Conservation (phyloP, 768 basidiomycete species). For the Pulveroboletus sp. region DNA sequence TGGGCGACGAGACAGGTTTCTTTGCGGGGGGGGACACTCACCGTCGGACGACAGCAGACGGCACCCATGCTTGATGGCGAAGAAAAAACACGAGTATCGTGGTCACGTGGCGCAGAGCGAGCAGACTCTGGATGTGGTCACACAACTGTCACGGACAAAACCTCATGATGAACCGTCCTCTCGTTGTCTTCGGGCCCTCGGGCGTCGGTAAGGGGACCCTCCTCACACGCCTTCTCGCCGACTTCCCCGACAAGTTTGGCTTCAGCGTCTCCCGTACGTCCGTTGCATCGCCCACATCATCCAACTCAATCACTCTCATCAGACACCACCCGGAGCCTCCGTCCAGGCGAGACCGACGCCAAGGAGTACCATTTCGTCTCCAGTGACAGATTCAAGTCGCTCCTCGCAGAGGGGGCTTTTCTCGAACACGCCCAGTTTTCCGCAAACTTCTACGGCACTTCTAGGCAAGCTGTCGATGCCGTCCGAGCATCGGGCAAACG, state of each 20-base stretch:
- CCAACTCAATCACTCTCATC: background rate
- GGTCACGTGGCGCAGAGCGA: constrained; percentile 15
- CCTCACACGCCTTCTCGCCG: constrained; percentile 71
- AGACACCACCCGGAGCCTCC: constrained; percentile 89
- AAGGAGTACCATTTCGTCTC: constrained; percentile 85
- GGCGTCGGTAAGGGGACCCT: constrained; percentile 95
- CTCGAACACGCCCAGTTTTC: constrained; percentile 95
- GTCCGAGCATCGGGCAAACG: constrained; percentile 68
- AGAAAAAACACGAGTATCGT: constrained; percentile 3
- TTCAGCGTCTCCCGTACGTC: constrained; percentile 88
- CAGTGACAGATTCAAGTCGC: constrained; percentile 61
- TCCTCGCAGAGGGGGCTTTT: constrained; percentile 71
- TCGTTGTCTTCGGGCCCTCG: constrained; percentile 87
- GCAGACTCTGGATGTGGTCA: background rate
- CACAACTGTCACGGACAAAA: background rate
- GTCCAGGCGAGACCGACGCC: constrained; percentile 79
- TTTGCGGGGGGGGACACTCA: constrained; percentile 32
- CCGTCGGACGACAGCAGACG: constrained; percentile 80
- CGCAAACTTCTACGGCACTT: constrained; percentile 91
- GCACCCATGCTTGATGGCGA: constrained; percentile 53
- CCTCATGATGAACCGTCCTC: constrained; percentile 40
- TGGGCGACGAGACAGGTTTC: background rate
- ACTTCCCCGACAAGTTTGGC: constrained; percentile 81
- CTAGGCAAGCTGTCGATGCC: constrained; percentile 66
- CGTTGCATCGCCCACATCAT: background rate